These are phyloP conservation scores for Solanum neorickii DNA, from an alignment of 257 asterid species.

Conservation along the genomic window DNA sequence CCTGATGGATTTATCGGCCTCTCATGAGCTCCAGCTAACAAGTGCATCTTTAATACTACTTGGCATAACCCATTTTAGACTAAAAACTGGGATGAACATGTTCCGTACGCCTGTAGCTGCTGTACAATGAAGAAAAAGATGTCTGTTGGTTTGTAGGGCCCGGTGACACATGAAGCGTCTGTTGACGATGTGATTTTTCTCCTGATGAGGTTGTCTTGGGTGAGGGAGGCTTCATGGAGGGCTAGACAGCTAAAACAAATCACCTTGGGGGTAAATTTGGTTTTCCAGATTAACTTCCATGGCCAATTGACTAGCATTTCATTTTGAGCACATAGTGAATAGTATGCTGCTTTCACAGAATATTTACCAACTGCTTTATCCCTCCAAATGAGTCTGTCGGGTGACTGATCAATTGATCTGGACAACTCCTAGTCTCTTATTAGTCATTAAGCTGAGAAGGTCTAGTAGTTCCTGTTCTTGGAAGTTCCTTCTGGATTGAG, in stretches of 20 bases:
- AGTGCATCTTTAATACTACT: not conserved
- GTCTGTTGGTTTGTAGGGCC: not conserved
- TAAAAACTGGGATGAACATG: not conserved
- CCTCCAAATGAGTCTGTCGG: not conserved
- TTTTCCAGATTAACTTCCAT: not conserved
- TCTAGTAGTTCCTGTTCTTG: not conserved
- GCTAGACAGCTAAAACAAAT: not conserved
- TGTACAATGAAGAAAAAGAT: not conserved
- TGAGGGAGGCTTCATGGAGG: not conserved
- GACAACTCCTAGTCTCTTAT: not conserved
- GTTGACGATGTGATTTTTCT: not conserved
- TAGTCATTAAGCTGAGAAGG: not conserved
- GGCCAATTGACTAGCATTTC: not conserved
- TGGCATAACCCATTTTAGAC: not conserved
- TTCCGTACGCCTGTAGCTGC: not conserved
- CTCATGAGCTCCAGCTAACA: not conserved
- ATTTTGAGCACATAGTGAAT: not conserved
- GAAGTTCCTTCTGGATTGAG: not conserved
- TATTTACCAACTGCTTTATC: not conserved
- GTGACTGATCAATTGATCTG: not conserved
- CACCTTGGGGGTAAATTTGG: not conserved
- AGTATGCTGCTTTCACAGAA: not conserved
- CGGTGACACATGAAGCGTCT: not conserved
- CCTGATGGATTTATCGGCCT: not conserved
- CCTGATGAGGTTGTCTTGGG: not conserved